Evolutionary conservation across 768 basidiomycete genomes (phyloP).

Genomic region (Tylopilus plumbeoviolaceoides): DNA sequence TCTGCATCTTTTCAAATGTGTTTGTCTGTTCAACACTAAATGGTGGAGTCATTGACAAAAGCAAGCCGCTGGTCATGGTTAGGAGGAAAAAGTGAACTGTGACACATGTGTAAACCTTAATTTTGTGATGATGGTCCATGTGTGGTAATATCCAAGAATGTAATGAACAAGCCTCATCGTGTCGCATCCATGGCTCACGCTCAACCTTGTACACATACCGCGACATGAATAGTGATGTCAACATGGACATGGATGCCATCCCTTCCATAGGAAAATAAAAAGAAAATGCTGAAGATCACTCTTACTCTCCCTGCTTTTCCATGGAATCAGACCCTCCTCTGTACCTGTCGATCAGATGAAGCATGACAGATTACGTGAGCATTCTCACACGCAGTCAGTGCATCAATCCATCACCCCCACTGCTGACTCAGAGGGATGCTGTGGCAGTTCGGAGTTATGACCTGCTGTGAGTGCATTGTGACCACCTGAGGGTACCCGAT

Average conservation of each 20-base stretch:
- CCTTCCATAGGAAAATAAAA: constrained; percentile 55
- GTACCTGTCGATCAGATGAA: too few relatives aligned
- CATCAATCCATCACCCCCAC: too few relatives aligned
- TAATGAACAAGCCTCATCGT: neutral
- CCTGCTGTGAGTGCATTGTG: too few relatives aligned
- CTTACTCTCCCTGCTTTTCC: too few relatives aligned
- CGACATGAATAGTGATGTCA: constrained; percentile 55
- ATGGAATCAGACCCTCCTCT: too few relatives aligned
- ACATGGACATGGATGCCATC: constrained; percentile 42
- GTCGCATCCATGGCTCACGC: neutral
- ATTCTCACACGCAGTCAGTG: too few relatives aligned
- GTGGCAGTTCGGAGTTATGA: too few relatives aligned
- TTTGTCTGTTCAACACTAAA: constrained; percentile 84
- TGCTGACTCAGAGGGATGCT: too few relatives aligned
- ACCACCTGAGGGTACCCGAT: too few relatives aligned
- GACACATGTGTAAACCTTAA: constrained; percentile 26
- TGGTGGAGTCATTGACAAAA: constrained; percentile 94
- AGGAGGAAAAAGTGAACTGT: constrained; percentile 15
- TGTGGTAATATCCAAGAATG: constrained; percentile 31
- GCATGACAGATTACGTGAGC: too few relatives aligned
- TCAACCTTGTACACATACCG: neutral
- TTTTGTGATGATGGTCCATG: constrained; percentile 43
- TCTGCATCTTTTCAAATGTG: constrained; percentile 85
- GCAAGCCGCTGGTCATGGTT: constrained; percentile 45
- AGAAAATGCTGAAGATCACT: constrained; percentile 63